These are phyloP conservation scores for Exophiala spinifera DNA, from an alignment of 2,329 filamentous ascomycete species.

Conservation along the genomic window DNA sequence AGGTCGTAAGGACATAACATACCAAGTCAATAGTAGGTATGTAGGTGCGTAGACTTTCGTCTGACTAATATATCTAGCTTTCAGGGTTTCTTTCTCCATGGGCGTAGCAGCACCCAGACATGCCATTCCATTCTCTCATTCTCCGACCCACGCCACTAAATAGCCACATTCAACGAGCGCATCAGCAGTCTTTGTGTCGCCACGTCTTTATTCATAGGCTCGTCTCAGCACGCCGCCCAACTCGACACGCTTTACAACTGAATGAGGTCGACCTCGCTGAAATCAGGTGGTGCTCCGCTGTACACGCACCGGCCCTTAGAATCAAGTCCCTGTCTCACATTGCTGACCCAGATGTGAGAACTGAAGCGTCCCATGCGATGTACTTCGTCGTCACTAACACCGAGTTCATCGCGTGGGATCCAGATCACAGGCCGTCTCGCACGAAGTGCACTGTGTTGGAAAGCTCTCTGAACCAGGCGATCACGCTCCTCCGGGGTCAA, in stretches of 20 bases:
- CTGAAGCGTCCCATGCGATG: slow-evolving; percentile 71
- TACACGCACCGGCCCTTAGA: slow-evolving; percentile 80
- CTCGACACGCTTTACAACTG: slow-evolving; percentile 53
- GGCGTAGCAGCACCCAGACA: too few relatives aligned
- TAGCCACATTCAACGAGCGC: too few relatives aligned
- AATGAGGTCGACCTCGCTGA: slow-evolving; percentile 83
- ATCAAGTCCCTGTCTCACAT: slow-evolving; percentile 85
- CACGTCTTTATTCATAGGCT: background rate
- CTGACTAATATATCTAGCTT: too few relatives aligned
- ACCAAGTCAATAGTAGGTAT: background rate
- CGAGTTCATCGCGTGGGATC: slow-evolving; percentile 88
- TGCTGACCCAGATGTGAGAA: slow-evolving; percentile 81
- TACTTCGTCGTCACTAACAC: slow-evolving; percentile 89
- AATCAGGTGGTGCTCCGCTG: slow-evolving; percentile 80
- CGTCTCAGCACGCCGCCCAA: background rate
- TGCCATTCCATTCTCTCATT: too few relatives aligned
- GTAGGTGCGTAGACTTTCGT: too few relatives aligned
- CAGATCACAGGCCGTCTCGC: slow-evolving; percentile 84
- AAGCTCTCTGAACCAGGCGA: slow-evolving; percentile 77
- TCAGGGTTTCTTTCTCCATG: too few relatives aligned
- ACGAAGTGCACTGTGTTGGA: slow-evolving; percentile 83
- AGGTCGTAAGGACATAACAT: background rate
- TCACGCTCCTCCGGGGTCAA: slow-evolving; percentile 87
- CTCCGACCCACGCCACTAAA: too few relatives aligned
- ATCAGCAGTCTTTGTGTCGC: too few relatives aligned